A percentile compares a stretch with the other conserved stretches of the same genome.
phyloP scores from a whole-genome alignment of 371 early-diverging fungal species.

The Syncephalastrum racemosum region DNA sequence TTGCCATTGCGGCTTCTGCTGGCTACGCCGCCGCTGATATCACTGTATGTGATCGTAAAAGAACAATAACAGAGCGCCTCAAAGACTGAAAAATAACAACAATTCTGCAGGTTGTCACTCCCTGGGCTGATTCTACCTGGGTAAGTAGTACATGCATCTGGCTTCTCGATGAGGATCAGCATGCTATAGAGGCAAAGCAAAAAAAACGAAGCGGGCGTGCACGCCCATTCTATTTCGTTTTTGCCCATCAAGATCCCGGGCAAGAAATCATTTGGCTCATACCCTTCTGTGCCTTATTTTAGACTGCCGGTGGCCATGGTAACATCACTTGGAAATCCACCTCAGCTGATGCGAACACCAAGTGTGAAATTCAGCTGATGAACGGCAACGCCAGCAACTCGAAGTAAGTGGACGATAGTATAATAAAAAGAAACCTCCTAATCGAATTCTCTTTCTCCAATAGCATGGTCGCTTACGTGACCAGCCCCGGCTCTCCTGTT shows the following conservation, averaged over 20 bases:
- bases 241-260: too few relatives aligned
- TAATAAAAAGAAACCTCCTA: not conserved
- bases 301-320: slow-evolving; percentile 44
- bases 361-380: slow-evolving; percentile 48
- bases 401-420: slow-evolving; percentile 28
- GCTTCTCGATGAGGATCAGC: not conserved
- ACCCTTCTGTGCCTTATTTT: not conserved
- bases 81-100: not conserved
- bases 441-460: not conserved
- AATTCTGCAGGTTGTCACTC: slow-evolving; percentile 36
- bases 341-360: slow-evolving; percentile 26
- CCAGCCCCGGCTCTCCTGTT: slow-evolving; percentile 18
- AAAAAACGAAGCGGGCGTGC: slow-evolving; percentile 1
- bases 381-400: slow-evolving; percentile 39
- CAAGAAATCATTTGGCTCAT: not conserved
- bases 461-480: slow-evolving; percentile 29
- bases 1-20: slow-evolving; percentile 18
- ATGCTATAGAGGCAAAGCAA: not conserved
- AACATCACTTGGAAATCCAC: slow-evolving; percentile 42
- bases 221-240: too few relatives aligned
- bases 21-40: slow-evolving; percentile 17
- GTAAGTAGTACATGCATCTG: slow-evolving; percentile 20
- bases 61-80: not conserved
- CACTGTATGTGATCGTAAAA: slow-evolving; percentile 14
- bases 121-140: slow-evolving; percentile 41